Base-by-base conservation (phyloP, 352 stramenopile genomes). In the Globisporangium nodosum region DNA sequence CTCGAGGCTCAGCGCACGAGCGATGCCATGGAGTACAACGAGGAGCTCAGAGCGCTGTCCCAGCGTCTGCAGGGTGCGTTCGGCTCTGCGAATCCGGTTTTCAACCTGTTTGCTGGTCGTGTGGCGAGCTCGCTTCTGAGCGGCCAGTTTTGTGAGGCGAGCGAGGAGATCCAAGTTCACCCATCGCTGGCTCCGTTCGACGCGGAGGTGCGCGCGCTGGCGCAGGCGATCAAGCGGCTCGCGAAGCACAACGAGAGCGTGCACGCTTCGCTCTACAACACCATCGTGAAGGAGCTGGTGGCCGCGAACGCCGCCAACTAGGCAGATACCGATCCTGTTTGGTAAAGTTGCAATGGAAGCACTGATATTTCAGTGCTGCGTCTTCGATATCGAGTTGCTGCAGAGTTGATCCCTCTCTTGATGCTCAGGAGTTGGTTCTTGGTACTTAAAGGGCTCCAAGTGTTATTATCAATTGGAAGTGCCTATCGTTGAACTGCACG, bases 211-310 rank as follows among this genome's bases (percentile, higher is more conserved):
- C 55, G 51, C 12, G 68, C 69, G 33, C 37, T 78, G 13, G 74
- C 61, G 18, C 31, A 37, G 13, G 55, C 56, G 27, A 56, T 88
- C 37, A 66, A 57, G 37, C 71, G 69, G 39, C 64, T 92, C 18
- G 73, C 68, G n/a, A 71, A 76, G 59, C 82, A 88, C 69, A 92
- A 92, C 47, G 76, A 90, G 53, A 69, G 52, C 11, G 78, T 89
- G 18, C 72, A 89, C 49, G 80, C 69, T 33, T 59, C 73, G 9
- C 61, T 84, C 30, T 92, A 92, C 76, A 92, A 89, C 58, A 51
- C 20, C 43, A 70, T 88, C 40, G 66, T 88, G 48, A 72, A 82
- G 54, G 62, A 63, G 15, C 59, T 85, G 16, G 53, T 78, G n/a
- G 46, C 70, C 5, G 47, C 64, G 35, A 39, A 15, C 45, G n/a